Percentiles rank a stretch among this genome's conserved stretches.
These are phyloP conservation scores for Phytophthora rubi DNA, from an alignment of 352 stramenopile species.

Conservation along the genomic window DNA sequence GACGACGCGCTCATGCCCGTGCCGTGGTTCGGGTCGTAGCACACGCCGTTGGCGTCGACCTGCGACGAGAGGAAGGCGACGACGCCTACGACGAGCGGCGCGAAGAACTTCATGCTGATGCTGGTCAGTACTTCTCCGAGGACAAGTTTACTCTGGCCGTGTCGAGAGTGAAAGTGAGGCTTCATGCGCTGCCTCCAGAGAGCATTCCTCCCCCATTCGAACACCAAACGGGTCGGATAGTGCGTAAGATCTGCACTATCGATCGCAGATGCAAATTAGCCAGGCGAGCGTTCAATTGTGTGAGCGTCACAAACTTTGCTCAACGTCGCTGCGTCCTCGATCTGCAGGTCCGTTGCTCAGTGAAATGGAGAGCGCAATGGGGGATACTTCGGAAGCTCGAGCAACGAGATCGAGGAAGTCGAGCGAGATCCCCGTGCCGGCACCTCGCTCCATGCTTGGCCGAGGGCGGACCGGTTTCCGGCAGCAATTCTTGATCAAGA, in stretches of 20 bases:
- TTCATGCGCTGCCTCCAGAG: conserved; percentile 6
- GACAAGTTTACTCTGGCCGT: conserved; percentile 29
- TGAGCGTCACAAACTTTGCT: not conserved
- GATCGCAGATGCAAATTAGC: conserved; percentile 7
- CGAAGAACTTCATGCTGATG: conserved; percentile 44
- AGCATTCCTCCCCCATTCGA: conserved; percentile 9
- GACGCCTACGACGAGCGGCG: conserved; percentile 31
- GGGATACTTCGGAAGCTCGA: not conserved
- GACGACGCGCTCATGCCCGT: conserved; percentile 39
- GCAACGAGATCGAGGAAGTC: not conserved
- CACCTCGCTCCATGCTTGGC: not conserved
- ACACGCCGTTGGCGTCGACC: conserved; percentile 58
- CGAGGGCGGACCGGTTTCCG: not conserved
- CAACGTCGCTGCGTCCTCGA: not conserved
- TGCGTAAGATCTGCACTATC: conserved; percentile 20
- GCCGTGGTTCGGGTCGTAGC: conserved; percentile 56
- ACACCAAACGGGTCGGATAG: conserved; percentile 24
- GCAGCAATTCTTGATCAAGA: not conserved
- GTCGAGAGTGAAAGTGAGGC: conserved; percentile 20
- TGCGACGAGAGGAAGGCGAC: conserved; percentile 40
- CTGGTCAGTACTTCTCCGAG: conserved; percentile 13
- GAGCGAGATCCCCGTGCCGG: not conserved
- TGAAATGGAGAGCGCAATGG: not conserved
- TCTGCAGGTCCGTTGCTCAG: not conserved
- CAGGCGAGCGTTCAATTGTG: conserved; percentile 27